Base-by-base conservation (phyloP, 768 basidiomycete species). In the Atractiella rhizophila region DNA sequence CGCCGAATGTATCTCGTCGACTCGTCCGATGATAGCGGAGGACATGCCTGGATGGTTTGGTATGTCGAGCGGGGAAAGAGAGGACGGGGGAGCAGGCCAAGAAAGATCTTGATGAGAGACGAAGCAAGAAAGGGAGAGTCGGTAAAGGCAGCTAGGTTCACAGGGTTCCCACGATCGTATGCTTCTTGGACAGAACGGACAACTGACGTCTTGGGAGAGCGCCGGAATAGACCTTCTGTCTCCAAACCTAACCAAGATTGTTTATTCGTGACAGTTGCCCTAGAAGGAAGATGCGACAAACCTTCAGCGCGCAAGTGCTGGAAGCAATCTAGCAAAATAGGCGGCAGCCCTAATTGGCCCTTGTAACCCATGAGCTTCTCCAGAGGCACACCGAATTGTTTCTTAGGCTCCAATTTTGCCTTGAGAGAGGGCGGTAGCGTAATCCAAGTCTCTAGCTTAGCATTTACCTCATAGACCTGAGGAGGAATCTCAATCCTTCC, bases 401-500 rank as follows among this genome's bases (percentile, higher is more conserved):
- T n/a, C n/a, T n/a, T n/a, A n/a, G n/a, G n/a, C n/a, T n/a, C n/a
- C n/a, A n/a, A n/a, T n/a, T n/a, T n/a, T n/a, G n/a, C n/a, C n/a
- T n/a, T n/a, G n/a, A n/a, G 6, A 11, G n/a, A 15, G 15, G 25
- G 6, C 28, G 44, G 43, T 24, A 46, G 12, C 7, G n/a, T 7
- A 8, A 47, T 36, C 16, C 15, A 11, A 4, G 18, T 16, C 18
- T 47, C 40, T 4, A 37, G 15, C 20, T 37, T 47, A 15, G 15
- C 4, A 28, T 47, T 42, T 15, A 28, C 21, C 24, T 28, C 35
- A 27, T 47, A 40, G 5, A 47, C 45, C 10, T 21, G 29, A 8
- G 45, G 35, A 8, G 45, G 45, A 15, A 47, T 46, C 4, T 34
- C 26, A 23, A 46, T 33, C 18, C 44, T 45, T 41, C 23, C 31